Evolutionary conservation across 2,329 filamentous ascomycete genomes (phyloP), one percentile per base, ranked within the genome.

Genomic region (Exserohilum rostratum): DNA sequence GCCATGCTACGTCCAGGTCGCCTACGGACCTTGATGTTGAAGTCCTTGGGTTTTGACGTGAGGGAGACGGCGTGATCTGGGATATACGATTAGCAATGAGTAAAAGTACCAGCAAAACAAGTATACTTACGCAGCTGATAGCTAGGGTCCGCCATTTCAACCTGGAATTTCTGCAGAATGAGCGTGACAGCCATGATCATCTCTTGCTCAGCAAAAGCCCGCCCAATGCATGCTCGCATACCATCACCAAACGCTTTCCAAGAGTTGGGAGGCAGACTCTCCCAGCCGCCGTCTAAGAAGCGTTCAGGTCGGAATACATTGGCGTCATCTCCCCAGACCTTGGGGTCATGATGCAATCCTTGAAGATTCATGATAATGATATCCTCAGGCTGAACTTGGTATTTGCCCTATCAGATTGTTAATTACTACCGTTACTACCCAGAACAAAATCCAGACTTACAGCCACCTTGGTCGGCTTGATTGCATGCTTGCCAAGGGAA

Each of bases 171-270:
- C 64, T 91, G 88, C 53, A 91, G 77, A 11, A 90, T 62, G 15
- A 68, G 53, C 7, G 66, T 57, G 2, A 65, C 46, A n/a, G 55
- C 51, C 33, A 69, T 57, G 4, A 64, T 53, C 62, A 65, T 61
- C 39, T 93, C 90, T 67, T 93, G 89, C 86, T 87, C 89, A 1
- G 89, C 88, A 68, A 92, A 92, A 0, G 85, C 81, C 1, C 88
- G 79, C 3, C 90, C 90, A 56, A 92, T 91, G 62, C 89, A 93
- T 1, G 79, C 87, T 48, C 90, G 78, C 58, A 83, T 79, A 1
- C 89, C 89, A 53, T 89, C 89, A 1, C 90, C 90, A 62, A 92
- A 93, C 3, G 90, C 88, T 74, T 75, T 67, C 22, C 54, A 57
- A 20, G 40, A 29, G 15, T 54, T 54, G 17, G 46, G 51, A 10